A percentile compares a stretch with the other conserved stretches of the same genome.
Conservation (phyloP, 768 basidiomycete species). For the Xerocomellus chrysenteron region DNA sequence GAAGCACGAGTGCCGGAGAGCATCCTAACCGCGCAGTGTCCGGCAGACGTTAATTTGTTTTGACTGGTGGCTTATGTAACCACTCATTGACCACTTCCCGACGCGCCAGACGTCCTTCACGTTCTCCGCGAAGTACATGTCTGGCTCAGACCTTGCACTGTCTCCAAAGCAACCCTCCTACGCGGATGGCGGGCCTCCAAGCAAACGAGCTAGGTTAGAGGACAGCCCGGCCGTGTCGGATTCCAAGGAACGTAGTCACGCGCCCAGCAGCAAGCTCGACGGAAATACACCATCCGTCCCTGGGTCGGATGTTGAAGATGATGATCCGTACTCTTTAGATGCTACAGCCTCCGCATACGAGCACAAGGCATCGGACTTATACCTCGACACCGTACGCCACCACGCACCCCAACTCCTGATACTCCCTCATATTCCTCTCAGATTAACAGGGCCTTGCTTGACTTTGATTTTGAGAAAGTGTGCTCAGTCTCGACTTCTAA, state of each 20-base stretch:
- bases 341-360: conserved; percentile 23
- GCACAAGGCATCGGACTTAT: conserved; percentile 73
- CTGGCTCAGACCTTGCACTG: conserved; percentile 8
- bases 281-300: conserved; percentile 29
- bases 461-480: conserved; percentile 99
- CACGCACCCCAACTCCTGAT: conserved; percentile 12
- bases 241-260: conserved; percentile 30
- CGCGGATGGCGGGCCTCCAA: conserved; percentile 27
- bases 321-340: conserved; percentile 29
- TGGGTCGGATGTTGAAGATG: conserved; percentile 24
- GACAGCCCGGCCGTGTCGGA: conserved; percentile 2
- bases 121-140: conserved; percentile 10
- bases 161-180: conserved; percentile 4
- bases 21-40: conserved; percentile 11
- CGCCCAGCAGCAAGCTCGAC: conserved; percentile 21
- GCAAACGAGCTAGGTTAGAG: conserved; percentile 30
- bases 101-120: not conserved
- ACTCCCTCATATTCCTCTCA: conserved; percentile 36
- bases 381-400: conserved; percentile 84
- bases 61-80: conserved; percentile 22
- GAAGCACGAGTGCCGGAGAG: conserved; percentile 23
- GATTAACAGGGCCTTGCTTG: conserved; percentile 88
- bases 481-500: conserved; percentile 96
- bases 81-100: not conserved
- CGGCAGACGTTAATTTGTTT: not conserved